Evolutionary conservation across 495 filamentous ascomycete species (phyloP), one percentile per base, ranked within the genome.

Genomic region (Neurospora sp.): DNA sequence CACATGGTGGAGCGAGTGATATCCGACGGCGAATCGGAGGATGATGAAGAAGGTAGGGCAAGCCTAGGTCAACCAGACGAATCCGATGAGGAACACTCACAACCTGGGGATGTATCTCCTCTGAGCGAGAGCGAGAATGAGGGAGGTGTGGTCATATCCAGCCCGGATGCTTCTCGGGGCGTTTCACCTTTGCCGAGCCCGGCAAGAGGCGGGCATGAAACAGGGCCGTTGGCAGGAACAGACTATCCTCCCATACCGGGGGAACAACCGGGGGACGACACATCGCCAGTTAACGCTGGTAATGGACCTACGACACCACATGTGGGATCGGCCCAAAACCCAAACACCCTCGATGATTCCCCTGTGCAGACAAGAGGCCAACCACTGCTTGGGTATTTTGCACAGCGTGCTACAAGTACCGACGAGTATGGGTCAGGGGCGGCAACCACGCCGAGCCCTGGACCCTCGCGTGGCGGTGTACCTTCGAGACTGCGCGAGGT

Each of bases 1-100:
- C 83, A 84, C 69, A 20, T 76, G 10, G 71, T 83, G 8, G 78
- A 80, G 45, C 74, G 82, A 31, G 70, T 69, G 20, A 69, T 77
- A 1, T 76, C 76, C 4, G 76, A 79, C n/a, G 40, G 65, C 27
- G 73, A 69, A 40, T 70, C 76, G 1, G 71, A 70, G 2, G 44
- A 69, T 40, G 69, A 42, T 17, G 53, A 17, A 4, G 69, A 61
- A 27, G 37, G 20, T 39, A 72, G 75, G 27, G 70, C n/a, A 5
- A 40, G 27, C 31, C 53, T 35, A 65, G 27, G 68, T 40, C 69
- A 71, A 31, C 22, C 70, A 22, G 20, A 69, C n/a, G 71, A 73
- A 22, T 71, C 61, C 31, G 69, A 70, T 8, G 70, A 68, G n/a
- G 69, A 8, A 16, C 68, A 27, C 5, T 17, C 69, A 22, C 72